Percentiles rank a stretch among this genome's conserved stretches.
Evolutionary conservation across 2,329 filamentous ascomycete genomes (phyloP).

Genomic region (Colletotrichum ledebouriae): DNA sequence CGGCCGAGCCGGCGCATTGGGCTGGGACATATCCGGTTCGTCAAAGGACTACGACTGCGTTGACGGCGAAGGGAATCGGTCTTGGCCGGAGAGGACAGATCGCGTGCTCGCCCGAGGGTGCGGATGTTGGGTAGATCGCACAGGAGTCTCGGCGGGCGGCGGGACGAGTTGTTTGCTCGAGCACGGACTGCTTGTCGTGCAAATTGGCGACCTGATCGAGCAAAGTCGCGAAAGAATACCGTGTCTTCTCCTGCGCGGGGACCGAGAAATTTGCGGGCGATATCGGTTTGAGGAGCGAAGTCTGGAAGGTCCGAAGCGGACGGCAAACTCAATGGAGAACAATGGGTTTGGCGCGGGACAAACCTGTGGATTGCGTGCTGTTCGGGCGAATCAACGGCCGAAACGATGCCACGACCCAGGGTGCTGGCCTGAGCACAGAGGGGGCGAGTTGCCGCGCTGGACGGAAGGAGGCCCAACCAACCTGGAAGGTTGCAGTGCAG

Average conservation of each 20-base stretch:
- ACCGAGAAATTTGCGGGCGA: conserved; percentile 20
- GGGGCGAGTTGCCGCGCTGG: not conserved
- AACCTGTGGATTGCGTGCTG: conserved; percentile 26
- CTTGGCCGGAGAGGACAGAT: conserved; percentile 28
- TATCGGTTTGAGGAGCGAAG: conserved; percentile 36
- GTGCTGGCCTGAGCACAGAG: conserved; percentile 8
- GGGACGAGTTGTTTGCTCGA: conserved; percentile 22
- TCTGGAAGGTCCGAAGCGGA: conserved; percentile 19
- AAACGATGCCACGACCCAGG: conserved; percentile 39
- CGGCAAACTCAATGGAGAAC: conserved; percentile 23
- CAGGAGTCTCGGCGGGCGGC: conserved; percentile 13
- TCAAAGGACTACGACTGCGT: conserved; percentile 7
- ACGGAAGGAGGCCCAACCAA: not conserved
- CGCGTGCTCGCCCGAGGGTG: conserved; percentile 19
- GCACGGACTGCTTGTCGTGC: conserved; percentile 16
- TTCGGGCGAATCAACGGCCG: conserved; percentile 41
- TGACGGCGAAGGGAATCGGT: conserved; percentile 1
- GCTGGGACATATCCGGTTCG: conserved; percentile 30
- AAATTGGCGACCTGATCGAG: conserved; percentile 20
- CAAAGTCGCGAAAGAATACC: conserved; percentile 16
- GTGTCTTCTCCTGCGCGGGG: conserved; percentile 34
- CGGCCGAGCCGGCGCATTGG: conserved; percentile 35
- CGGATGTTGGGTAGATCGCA: conserved; percentile 23
- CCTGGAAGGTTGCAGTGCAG: conserved; percentile 10
- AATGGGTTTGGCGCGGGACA: conserved; percentile 31